Percentiles rank a stretch among this genome's conserved stretches.
phyloP scores from a whole-genome alignment of 768 basidiomycete genomes.

The Infundibulicybe gibba region DNA sequence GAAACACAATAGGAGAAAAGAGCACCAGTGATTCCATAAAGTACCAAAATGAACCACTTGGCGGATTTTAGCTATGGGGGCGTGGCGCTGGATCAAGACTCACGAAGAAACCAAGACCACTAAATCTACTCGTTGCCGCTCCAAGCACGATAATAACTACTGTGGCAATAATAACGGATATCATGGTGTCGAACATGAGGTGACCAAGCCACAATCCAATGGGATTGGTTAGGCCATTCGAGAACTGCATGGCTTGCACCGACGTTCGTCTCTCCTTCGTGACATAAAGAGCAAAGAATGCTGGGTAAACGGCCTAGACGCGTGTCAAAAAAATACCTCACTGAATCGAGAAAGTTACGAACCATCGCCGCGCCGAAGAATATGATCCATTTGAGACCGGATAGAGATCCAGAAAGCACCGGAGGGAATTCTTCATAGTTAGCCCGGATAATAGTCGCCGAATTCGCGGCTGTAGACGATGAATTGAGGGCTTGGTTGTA shows the following conservation, averaged over 20 bases:
- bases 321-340: background rate
- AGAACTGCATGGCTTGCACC: constrained; percentile 81
- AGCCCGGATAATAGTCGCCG: constrained; percentile 53
- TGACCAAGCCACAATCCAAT: constrained; percentile 78
- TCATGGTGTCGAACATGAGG: constrained; percentile 66
- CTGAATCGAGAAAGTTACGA: background rate
- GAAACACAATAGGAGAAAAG: constrained; percentile 69
- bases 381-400: constrained; percentile 67
- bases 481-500: constrained; percentile 60
- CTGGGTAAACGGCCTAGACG: constrained; percentile 67
- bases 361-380: constrained; percentile 78
- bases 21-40: constrained; percentile 67
- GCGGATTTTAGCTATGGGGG: background rate
- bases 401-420: constrained; percentile 49
- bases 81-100: constrained; percentile 8
- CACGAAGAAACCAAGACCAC: constrained; percentile 64
- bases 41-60: constrained; percentile 71
- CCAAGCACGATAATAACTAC: constrained; percentile 63
- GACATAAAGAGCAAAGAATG: constrained; percentile 78
- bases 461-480: constrained; percentile 30
- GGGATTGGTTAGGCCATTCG: constrained; percentile 70
- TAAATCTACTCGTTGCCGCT: constrained; percentile 54
- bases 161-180: constrained; percentile 56
- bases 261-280: constrained; percentile 66
- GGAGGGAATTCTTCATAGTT: constrained; percentile 57